Percentiles rank a stretch among this genome's conserved stretches.
Conservation (phyloP, 371 early-diverging fungal species). For the Mucor ambiguus region DNA sequence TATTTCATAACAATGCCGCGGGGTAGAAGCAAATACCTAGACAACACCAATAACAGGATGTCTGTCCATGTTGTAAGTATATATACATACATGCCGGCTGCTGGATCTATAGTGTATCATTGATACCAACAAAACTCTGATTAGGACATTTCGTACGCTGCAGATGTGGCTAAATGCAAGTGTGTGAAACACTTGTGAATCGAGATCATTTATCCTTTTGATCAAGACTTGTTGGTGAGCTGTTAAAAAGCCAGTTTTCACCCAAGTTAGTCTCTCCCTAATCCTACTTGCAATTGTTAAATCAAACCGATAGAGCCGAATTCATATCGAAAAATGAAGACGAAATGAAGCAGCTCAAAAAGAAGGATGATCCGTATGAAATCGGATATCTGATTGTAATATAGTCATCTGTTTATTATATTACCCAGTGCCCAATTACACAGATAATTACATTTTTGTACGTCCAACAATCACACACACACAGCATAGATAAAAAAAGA, state of each 20-base stretch:
- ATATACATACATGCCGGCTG: not conserved
- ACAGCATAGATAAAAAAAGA: not conserved
- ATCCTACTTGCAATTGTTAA: not conserved
- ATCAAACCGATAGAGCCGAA: not conserved
- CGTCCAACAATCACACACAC: not conserved
- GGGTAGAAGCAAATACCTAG: not conserved
- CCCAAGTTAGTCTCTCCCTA: not conserved
- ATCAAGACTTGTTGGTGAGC: not conserved
- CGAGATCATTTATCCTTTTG: not conserved
- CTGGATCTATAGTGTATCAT: not conserved
- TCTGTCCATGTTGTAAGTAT: not conserved
- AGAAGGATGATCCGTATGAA: not conserved
- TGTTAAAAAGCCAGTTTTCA: not conserved
- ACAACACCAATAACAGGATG: not conserved
- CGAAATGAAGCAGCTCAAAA: not conserved
- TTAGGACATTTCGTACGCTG: not conserved
- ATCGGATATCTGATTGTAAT: not conserved
- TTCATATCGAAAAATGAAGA: not conserved
- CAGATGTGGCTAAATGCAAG: not conserved
- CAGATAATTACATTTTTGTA: not conserved
- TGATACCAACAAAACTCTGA: no score
- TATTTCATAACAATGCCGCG: not conserved
- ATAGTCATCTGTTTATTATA: not conserved
- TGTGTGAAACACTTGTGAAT: not conserved
- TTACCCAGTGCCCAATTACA: not conserved